These are phyloP conservation scores for Chloromonas sp. DNA, from an alignment of 163 green algal species.

Conservation along the genomic window DNA sequence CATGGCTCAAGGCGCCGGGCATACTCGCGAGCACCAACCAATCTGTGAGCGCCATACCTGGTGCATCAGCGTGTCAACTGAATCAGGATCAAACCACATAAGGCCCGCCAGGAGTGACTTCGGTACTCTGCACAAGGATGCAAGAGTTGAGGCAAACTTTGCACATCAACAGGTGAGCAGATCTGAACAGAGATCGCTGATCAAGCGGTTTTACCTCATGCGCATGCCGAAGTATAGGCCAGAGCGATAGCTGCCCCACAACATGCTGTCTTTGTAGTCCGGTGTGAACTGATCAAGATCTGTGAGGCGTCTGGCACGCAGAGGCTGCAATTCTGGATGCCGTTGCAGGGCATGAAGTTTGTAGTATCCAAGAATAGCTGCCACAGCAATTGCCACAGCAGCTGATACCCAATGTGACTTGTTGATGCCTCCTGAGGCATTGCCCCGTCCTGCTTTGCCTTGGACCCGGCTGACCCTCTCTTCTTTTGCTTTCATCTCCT, in stretches of 20 bases:
- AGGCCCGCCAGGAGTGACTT: slow-evolving; percentile 69
- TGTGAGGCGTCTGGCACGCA: neutral
- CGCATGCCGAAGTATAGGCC: slow-evolving; percentile 83
- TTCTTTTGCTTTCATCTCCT: too few relatives aligned
- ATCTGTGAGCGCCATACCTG: slow-evolving; percentile 9
- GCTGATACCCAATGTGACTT: too few relatives aligned
- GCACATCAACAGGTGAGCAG: neutral
- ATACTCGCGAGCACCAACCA: neutral
- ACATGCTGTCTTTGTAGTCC: slow-evolving; percentile 32
- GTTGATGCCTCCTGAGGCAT: too few relatives aligned
- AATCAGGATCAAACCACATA: slow-evolving; percentile 81
- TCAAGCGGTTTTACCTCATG: slow-evolving; percentile 24
- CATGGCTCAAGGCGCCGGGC: neutral
- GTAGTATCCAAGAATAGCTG: too few relatives aligned
- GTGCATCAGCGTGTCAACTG: slow-evolving; percentile 19
- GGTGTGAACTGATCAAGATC: neutral
- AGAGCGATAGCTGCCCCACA: slow-evolving; percentile 89
- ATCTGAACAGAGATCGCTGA: neutral
- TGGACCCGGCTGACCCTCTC: too few relatives aligned
- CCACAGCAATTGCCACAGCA: too few relatives aligned
- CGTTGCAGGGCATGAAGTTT: too few relatives aligned
- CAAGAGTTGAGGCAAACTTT: too few relatives aligned
- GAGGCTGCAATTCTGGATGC: neutral
- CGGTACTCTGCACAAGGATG: slow-evolving; percentile 34
- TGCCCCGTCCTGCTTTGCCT: too few relatives aligned